Percentiles rank a stretch among this genome's conserved stretches.
These are phyloP conservation scores for Onygenales sp. DNA, from an alignment of 2,329 filamentous ascomycete genomes.

Conservation along the genomic window DNA sequence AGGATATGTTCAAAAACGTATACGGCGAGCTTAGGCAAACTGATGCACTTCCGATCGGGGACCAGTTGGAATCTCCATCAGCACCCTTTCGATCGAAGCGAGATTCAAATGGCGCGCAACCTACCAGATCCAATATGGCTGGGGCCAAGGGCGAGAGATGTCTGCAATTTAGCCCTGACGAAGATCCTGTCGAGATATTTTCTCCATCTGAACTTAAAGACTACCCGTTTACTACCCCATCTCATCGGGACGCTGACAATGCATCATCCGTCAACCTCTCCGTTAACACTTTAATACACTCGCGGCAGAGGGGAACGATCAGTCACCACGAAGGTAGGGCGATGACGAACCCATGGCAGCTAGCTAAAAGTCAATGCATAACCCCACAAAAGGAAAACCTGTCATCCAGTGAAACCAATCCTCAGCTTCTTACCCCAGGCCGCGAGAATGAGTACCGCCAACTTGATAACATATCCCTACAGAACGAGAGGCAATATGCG, in stretches of 20 bases:
- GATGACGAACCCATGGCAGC: constrained; percentile 25
- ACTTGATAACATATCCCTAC: neutral
- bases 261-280: neutral
- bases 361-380: constrained; percentile 23
- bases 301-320: neutral
- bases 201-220: no score
- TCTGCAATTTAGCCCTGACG: no score
- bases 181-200: no score
- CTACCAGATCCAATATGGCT: neutral
- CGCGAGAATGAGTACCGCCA: neutral
- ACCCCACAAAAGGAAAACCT: constrained; percentile 1
- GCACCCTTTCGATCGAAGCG: neutral
- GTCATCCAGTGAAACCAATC: constrained; percentile 3
- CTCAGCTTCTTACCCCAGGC: constrained; percentile 13
- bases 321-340: neutral
- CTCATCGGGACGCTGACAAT: no score
- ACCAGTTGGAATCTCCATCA: neutral
- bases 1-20: constrained; percentile 34
- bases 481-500: neutral
- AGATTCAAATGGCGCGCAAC: no score
- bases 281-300: neutral
- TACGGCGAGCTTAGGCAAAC: constrained; percentile 23
- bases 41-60: neutral
- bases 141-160: neutral
- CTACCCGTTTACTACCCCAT: no score